Evolutionary conservation across 352 stramenopile genomes (phyloP), one percentile per base, ranked within the genome.

Genomic region (Phytophthora palmivora): DNA sequence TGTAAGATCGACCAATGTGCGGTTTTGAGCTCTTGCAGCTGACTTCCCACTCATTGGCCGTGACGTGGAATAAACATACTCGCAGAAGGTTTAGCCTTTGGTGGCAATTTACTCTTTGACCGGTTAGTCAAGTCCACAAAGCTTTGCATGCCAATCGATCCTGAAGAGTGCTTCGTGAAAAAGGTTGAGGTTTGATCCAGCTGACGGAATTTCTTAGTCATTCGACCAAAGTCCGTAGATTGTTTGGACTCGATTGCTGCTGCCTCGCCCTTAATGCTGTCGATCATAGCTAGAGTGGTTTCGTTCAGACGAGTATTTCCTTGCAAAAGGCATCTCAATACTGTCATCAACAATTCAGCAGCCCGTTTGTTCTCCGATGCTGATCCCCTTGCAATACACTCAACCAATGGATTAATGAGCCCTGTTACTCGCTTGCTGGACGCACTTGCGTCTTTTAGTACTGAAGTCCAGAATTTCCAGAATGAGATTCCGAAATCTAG

Each of bases 401-500:
- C 62, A n/a, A 87, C 69, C 11, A 94, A 47, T 34, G 82, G 74
- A 21, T 55, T 39, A 19, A 94, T 67, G 12, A 94, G 56, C 0
- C 61, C 78, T 36, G 67, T 69, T 9, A 82, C 84, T 4, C 82
- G 79, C 22, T 89, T 90, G 26, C 69, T 90, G 15, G 68, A 71
- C 0, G 77, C 78, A 42, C 63, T 65, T 18, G 60, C 33, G 24
- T 89, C 80, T 48, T 88, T 75, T 30, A 90, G 51, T n/a, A 76
- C 66, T 38, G 65, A 74, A 6, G 56, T 61, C 73, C 84, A 89
- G 44, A 94, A 94, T 48, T 74, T 76, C 85, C 85, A 94, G 42
- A 92, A 92, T 15, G 69, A 67, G 8, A 88, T 72, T 30, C 75
- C 81, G 58, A 94, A 92, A 43, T 92, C 85, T 19, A 94, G 71